phyloP scores from a whole-genome alignment of 1,139 yeast genomes.

The Scheffersomyces segobiensis region DNA sequence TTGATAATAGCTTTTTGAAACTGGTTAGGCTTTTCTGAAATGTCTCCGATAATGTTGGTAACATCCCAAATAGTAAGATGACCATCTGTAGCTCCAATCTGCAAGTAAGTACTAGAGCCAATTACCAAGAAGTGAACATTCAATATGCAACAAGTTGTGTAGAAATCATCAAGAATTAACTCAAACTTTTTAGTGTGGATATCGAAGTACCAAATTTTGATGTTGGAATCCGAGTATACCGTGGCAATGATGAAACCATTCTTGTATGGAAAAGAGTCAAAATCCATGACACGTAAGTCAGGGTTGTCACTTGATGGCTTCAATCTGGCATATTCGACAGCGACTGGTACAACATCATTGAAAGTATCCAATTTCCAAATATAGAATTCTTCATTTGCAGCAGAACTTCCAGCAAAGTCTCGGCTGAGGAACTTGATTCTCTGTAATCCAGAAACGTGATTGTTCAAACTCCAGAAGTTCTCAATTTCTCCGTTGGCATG shows the following conservation, averaged over 20 bases:
- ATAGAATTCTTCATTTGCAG: conserved; percentile 87
- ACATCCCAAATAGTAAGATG: conserved; percentile 63
- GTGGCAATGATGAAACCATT: conserved; percentile 58
- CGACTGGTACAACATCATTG: conserved; percentile 36
- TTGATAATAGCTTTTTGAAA: conserved; percentile 34
- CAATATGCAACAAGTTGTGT: conserved; percentile 75
- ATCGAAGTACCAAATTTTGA: conserved; percentile 64
- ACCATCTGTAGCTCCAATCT: conserved; percentile 84
- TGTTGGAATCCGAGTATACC: conserved; percentile 82
- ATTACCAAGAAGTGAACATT: conserved; percentile 51
- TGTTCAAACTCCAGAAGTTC: conserved; percentile 64
- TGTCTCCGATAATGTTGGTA: conserved; percentile 13
- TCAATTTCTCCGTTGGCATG: conserved; percentile 39
- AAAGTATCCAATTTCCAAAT: conserved; percentile 64
- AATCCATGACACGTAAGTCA: conserved; percentile 88
- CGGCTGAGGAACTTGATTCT: conserved; percentile 61
- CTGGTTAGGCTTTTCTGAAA: conserved; percentile 1
- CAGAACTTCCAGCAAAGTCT: conserved; percentile 55
- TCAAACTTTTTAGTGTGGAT: conserved; percentile 34
- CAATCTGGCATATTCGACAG: conserved; percentile 46
- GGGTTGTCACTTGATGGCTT: conserved; percentile 58
- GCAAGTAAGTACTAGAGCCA: conserved; percentile 30
- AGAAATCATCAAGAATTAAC: conserved; percentile 48
- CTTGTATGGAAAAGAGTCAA: conserved; percentile 44
- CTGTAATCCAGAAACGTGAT: conserved; percentile 89